Conservation (phyloP, 108 stramenopile species). For the Skeletonema marinoi region DNA sequence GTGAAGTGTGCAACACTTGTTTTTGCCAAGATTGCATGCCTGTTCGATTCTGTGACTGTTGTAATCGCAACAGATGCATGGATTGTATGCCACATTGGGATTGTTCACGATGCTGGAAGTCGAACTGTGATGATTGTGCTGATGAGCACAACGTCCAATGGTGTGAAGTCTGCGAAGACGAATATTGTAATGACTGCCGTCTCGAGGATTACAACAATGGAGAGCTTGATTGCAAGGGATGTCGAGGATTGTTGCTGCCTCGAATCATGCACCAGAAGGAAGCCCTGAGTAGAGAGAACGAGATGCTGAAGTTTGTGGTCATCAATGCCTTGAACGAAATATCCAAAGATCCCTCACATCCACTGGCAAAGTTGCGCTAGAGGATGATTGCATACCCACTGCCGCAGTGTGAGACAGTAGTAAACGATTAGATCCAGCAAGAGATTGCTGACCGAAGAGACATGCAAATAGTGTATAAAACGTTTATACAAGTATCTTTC, state of each 20-base stretch:
- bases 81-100: background rate
- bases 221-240: constrained; percentile 6
- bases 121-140: constrained; percentile 3
- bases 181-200: background rate
- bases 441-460: no score
- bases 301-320: background rate
- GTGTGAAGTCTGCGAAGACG: constrained; percentile 9
- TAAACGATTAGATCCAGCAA: no score
- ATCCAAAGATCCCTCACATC: background rate
- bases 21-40: constrained; percentile 8
- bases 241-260: background rate
- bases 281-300: background rate
- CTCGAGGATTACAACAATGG: background rate
- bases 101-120: background rate
- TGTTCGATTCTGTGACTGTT: constrained; percentile 1
- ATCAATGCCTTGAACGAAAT: background rate
- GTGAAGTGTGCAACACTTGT: background rate
- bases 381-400: no score
- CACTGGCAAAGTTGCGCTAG: background rate
- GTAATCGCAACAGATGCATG: constrained; percentile 1
- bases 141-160: background rate
- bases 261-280: background rate
- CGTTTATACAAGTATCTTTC: no score
- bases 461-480: no score
- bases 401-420: no score